Base-by-base conservation (phyloP, 306 rosid species). In the Canavalia ensiformis region DNA sequence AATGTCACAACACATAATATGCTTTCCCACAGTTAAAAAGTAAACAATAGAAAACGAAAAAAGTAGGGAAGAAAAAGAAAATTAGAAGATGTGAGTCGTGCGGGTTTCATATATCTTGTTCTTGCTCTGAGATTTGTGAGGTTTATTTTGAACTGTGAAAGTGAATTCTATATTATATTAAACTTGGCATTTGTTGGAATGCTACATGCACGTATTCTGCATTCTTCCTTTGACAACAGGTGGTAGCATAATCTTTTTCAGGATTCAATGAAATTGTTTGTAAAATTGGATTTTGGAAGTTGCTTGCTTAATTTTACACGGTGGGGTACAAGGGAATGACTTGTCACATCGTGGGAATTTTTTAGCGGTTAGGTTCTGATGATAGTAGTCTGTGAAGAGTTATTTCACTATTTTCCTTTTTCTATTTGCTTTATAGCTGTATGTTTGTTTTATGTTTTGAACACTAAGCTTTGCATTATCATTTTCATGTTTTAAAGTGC, bases 311-410 rank as follows among this genome's bases (percentile, higher is more conserved):
- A 3, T 41, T 41, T 63, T 49, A 49, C n/a, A 49, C 35, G 13
- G 10, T 49, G 11, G 28, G 12, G 56, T 18, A 46, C 11, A 45
- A 25, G 63, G 55, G 57, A 25, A 29, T 51, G 45, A 30, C 13
- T 4, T 30, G 47, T 55, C 12, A 55, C 68, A 37, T 4, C 41
- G 4, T 37, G 41, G 41, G 25, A 18, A 37, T 0, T 37, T 37
- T 37, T 47, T 59, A 52, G 58, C 30, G 33, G 50, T 74, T 66
- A 34, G 62, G 13, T 44, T 37, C 25, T 34, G 45, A 41, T 51
- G 49, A 29, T 51, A 50, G 78, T 58, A n/a, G 78, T 42, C 52
- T 55, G 52, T 55, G 60, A 64, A 25, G 74, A 55, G 69, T 79
- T 62, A 66, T 41, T 69, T 50, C 65, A 41, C 47, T 69, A 3